Percentiles rank a stretch among this genome's conserved stretches.
Conservation (phyloP, 257 asterid species). For the Przewalskia tangutica region DNA sequence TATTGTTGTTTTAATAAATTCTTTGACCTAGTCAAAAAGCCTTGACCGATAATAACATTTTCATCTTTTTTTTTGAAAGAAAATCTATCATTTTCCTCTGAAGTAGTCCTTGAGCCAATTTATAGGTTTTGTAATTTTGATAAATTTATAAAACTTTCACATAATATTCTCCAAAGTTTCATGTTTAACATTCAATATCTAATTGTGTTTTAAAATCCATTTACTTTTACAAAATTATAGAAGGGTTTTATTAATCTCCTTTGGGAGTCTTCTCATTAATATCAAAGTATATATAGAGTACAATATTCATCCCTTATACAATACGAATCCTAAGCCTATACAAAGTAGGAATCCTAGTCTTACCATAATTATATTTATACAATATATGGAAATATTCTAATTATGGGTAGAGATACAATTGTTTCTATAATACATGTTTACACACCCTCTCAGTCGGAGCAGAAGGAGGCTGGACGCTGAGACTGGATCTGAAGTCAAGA, state of each 20-base stretch:
- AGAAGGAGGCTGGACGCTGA: too few relatives aligned
- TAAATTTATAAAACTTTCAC: background rate
- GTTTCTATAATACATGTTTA: too few relatives aligned
- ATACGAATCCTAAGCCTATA: too few relatives aligned
- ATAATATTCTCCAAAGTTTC: background rate
- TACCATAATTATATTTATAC: too few relatives aligned
- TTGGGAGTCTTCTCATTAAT: too few relatives aligned
- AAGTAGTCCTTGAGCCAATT: background rate
- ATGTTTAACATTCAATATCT: background rate
- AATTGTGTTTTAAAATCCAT: background rate
- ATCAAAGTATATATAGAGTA: too few relatives aligned
- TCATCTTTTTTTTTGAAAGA: background rate
- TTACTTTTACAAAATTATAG: background rate
- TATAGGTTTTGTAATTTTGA: background rate
- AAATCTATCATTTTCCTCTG: background rate
- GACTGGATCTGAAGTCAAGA: too few relatives aligned
- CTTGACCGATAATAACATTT: background rate
- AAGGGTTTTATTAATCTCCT: background rate
- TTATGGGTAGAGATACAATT: too few relatives aligned
- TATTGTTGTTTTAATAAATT: background rate
- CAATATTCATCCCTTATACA: too few relatives aligned
- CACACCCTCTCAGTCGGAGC: too few relatives aligned
- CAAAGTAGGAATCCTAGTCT: too few relatives aligned
- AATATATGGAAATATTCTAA: too few relatives aligned
- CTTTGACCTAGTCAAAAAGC: background rate